Percentiles rank a stretch among this genome's conserved stretches.
phyloP scores from a whole-genome alignment of 495 filamentous ascomycete species.

The Friedmanniomyces simplex region DNA sequence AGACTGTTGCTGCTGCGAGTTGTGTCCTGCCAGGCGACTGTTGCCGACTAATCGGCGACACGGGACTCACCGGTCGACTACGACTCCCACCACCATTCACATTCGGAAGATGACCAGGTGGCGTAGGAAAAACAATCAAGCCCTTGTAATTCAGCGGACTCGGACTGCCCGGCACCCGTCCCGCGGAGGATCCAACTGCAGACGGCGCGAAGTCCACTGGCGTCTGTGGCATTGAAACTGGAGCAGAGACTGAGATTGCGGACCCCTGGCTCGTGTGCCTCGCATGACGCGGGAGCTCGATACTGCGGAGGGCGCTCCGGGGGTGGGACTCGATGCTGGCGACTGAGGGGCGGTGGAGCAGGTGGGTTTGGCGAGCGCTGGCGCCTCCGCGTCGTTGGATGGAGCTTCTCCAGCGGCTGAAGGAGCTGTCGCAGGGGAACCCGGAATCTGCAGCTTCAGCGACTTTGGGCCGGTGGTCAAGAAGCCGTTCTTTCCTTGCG shows the following conservation, averaged over 20 bases:
- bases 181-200: too few relatives aligned
- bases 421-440: background rate
- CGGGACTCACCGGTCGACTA: background rate
- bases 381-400: background rate
- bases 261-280: background rate
- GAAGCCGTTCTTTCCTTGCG: background rate
- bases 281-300: background rate
- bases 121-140: constrained; percentile 9
- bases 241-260: too few relatives aligned
- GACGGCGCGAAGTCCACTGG: background rate
- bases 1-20: background rate
- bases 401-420: too few relatives aligned
- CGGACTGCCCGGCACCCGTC: background rate
- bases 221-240: background rate
- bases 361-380: background rate
- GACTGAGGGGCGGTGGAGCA: constrained; percentile 20
- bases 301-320: constrained; percentile 15
- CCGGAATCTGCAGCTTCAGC: constrained; percentile 6
- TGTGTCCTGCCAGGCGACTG: background rate
- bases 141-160: constrained; percentile 8
- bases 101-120: background rate
- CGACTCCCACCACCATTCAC: background rate
- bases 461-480: background rate
- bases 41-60: background rate
- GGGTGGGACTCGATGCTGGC: constrained; percentile 23